Evolutionary conservation across 148 eudicot genomes (phyloP).

Genomic region (Arctostaphylos glauca): DNA sequence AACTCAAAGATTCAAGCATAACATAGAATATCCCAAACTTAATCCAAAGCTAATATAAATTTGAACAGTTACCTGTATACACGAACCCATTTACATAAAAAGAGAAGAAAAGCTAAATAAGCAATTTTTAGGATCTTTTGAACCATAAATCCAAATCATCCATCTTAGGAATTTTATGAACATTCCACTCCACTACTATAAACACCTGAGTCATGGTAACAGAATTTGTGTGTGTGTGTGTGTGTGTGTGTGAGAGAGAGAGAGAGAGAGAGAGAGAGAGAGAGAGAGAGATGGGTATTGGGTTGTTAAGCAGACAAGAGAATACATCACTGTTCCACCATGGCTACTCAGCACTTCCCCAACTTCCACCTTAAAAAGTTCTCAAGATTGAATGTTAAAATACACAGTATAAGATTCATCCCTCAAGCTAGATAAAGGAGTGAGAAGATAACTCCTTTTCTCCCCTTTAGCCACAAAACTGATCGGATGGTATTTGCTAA

Average conservation of each 20-base stretch:
- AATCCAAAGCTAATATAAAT: background rate
- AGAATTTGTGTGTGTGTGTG: no score
- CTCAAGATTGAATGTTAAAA: conserved; percentile 42
- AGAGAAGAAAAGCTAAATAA: background rate
- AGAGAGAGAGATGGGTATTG: no score
- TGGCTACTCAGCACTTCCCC: no score
- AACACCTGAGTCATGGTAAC: no score
- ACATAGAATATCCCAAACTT: background rate
- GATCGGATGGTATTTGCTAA: conserved; percentile 59
- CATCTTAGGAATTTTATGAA: no score
- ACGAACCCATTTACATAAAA: background rate
- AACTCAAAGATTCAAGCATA: background rate
- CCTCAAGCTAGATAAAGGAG: conserved; percentile 57
- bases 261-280: no score
- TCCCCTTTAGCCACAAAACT: conserved; percentile 76
- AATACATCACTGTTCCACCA: no score
- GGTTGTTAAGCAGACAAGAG: no score
- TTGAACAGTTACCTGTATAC: background rate
- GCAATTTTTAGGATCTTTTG: background rate
- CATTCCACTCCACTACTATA: no score
- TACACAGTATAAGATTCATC: conserved; percentile 83
- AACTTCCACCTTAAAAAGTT: background rate
- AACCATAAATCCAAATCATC: background rate
- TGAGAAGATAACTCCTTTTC: conserved; percentile 58
- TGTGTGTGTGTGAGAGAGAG: no score